These are phyloP conservation scores for Pecoramyces ruminantium DNA, from an alignment of 192 early-diverging fungal genomes.

Conservation along the genomic window DNA sequence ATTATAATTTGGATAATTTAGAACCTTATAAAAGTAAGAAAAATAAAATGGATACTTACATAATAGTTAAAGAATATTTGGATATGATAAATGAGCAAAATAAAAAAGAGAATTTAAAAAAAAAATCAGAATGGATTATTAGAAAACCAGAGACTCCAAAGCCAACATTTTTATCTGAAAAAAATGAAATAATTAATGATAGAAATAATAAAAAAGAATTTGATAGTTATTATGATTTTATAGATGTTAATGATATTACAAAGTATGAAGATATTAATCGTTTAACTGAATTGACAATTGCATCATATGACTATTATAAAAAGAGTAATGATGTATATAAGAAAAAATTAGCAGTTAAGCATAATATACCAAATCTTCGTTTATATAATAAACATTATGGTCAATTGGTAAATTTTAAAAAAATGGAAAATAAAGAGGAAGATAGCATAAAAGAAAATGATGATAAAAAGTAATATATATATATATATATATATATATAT, in stretches of 20 bases:
- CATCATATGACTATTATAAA: background rate
- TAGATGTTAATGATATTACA: background rate
- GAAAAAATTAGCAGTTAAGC: background rate
- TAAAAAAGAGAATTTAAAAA: background rate
- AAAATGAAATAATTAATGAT: background rate
- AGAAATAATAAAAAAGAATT: background rate
- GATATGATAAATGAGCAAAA: background rate
- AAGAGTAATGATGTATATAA: background rate
- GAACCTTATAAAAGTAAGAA: background rate
- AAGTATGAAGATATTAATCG: background rate
- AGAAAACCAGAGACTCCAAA: background rate
- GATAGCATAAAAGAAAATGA: background rate
- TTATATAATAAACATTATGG: background rate
- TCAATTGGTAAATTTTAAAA: background rate
- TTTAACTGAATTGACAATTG: background rate
- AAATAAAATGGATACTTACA: background rate
- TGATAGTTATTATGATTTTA: background rate
- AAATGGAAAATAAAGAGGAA: background rate
- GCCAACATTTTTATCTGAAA: background rate
- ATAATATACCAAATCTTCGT: background rate
- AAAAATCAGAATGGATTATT: background rate
- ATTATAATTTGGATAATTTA: background rate
- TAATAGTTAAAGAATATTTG: background rate
- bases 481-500: too few relatives aligned
- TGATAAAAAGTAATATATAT: background rate